Base-by-base conservation (phyloP, 768 basidiomycete species). In the Lepiota brunneoincarnata region DNA sequence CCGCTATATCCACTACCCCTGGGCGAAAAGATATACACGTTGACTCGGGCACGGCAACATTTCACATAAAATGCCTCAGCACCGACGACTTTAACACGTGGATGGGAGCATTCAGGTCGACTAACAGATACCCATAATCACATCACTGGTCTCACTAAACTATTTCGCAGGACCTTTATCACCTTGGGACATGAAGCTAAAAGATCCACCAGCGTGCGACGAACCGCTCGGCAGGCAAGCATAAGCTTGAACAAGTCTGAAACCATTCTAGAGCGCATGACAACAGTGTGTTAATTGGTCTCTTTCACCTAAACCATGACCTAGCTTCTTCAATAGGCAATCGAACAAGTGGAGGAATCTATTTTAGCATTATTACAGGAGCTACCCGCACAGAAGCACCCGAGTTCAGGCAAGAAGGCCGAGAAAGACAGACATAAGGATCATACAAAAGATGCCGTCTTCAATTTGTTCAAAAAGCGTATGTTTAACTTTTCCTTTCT, bases 21-120 rank as follows among this genome's bases (percentile, higher is more conserved):
- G 85, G 85, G 3, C 80, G 85, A 55, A 89, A 79, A 65, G 87
- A 92, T 61, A 89, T 93, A 46, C 89, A 91, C 61, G 75, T 93
- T 44, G 91, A 93, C 63, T 84, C 87, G 2, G 78, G 74, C 61
- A 83, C 75, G 40, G 86, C 85, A 23, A 92, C 88, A 0, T 93
- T 92, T 64, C 91, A 93, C 67, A 80, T 93, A 58, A 89, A 86
- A 67, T 90, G 88, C 64, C 69, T 90, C n/a, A 84, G 72, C 43
- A 69, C 70, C 15, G 80, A 83, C 7, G 91, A 93, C 62, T 92
- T 90, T 59, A 71, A 83, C 45, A 70, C 64, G 44, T 93, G 91
- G 91, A 87, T 89, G 80, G 58, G 72, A 21, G 84, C 86, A 23
- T 81, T 91, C 63, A 84, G 90, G 89, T 87, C 60, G 68, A 51